Percentiles rank a stretch among this genome's conserved stretches.
These are phyloP conservation scores for Penicillium sp. DNA, from an alignment of 2,329 filamentous ascomycete species.

Conservation along the genomic window DNA sequence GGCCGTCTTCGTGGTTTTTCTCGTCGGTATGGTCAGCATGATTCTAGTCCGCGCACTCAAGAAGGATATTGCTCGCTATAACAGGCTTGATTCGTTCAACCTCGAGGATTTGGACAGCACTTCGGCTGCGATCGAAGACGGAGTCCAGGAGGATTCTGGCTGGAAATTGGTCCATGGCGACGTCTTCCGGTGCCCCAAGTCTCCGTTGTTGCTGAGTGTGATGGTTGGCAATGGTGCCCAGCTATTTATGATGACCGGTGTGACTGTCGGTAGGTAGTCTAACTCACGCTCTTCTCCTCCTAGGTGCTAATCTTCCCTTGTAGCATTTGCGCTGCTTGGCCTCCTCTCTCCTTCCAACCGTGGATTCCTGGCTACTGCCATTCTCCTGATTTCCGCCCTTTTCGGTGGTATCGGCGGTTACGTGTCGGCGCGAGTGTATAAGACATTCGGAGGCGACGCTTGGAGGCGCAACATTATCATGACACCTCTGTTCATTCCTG, in stretches of 20 bases:
- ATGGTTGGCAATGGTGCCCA: conserved; percentile 89
- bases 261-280: conserved; percentile 59
- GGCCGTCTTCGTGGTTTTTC: conserved; percentile 83
- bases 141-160: conserved; percentile 91
- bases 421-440: conserved; percentile 81
- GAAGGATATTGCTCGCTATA: conserved; percentile 95
- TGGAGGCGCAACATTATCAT: conserved; percentile 91
- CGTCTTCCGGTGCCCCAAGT: conserved; percentile 80
- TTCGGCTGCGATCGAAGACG: conserved; percentile 67
- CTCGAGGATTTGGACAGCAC: conserved; percentile 80
- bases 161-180: conserved; percentile 98
- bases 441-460: conserved; percentile 78
- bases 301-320: conserved; percentile 10
- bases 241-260: conserved; percentile 92
- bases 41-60: conserved; percentile 77
- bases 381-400: conserved; percentile 84
- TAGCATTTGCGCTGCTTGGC: conserved; percentile 76
- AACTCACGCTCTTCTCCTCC: neutral
- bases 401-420: conserved; percentile 92
- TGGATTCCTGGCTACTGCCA: conserved; percentile 83
- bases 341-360: conserved; percentile 94
- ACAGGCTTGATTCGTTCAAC: conserved; percentile 81
- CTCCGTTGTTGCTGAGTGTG: conserved; percentile 74
- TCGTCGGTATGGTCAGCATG: conserved; percentile 85
- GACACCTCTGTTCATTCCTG: conserved; percentile 77